Evolutionary conservation across 495 filamentous ascomycete species (phyloP).

Genomic region (Evernia prunastri): DNA sequence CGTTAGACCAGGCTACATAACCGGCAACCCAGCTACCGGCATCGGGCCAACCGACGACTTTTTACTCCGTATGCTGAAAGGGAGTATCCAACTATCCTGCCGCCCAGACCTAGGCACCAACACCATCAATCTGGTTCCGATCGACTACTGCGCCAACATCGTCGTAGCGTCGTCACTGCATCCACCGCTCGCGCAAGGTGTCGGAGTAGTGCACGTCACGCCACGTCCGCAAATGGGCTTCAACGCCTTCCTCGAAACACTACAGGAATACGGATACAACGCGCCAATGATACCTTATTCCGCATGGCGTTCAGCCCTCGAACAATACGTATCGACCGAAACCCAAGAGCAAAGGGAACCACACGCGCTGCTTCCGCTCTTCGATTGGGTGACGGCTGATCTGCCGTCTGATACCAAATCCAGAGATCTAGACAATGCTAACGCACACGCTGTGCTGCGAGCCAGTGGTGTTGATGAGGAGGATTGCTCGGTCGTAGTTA

Average conservation of each 20-base stretch:
- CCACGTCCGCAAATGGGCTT: conserved; percentile 72
- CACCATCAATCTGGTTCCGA: conserved; percentile 86
- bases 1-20: conserved; percentile 80
- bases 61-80: conserved; percentile 81
- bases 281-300: conserved; percentile 49
- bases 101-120: conserved; percentile 70
- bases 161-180: conserved; percentile 67
- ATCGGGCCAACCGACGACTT: conserved; percentile 70
- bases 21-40: conserved; percentile 48
- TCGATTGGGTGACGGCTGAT: conserved; percentile 75
- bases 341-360: conserved; percentile 19
- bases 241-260: conserved; percentile 65
- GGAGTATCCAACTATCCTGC: conserved; percentile 69
- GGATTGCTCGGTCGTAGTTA: conserved; percentile 38
- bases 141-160: conserved; percentile 73
- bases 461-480: conserved; percentile 49
- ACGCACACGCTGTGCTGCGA: conserved; percentile 58
- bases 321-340: conserved; percentile 54
- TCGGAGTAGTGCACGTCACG: conserved; percentile 70
- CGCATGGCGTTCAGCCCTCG: conserved; percentile 44
- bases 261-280: conserved; percentile 72
- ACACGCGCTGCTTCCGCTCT: conserved; percentile 57
- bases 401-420: conserved; percentile 72
- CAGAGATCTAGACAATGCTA: conserved; percentile 71
- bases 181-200: conserved; percentile 41